A percentile compares a stretch with the other conserved stretches of the same genome.
phyloP scores from a whole-genome alignment of 2,329 filamentous ascomycete species.

The Ophiocordyceps camponoti-saundersi region DNA sequence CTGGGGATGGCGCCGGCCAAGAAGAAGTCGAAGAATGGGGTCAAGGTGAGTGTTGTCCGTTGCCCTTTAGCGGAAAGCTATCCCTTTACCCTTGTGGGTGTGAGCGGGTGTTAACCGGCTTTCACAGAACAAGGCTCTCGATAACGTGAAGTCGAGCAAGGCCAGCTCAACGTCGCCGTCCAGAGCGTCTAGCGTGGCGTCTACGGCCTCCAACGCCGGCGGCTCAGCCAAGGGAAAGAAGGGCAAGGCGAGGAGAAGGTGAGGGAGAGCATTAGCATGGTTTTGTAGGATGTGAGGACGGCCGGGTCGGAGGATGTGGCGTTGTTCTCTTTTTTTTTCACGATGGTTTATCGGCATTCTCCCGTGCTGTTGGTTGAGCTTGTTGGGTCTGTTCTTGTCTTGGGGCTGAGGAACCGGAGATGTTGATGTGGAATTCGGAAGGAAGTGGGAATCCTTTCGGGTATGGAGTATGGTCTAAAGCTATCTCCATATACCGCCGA shows the following conservation, averaged over 20 bases:
- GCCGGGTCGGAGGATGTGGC: background rate
- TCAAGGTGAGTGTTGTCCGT: conserved; percentile 49
- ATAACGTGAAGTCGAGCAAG: conserved; percentile 72
- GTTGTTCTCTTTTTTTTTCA: background rate
- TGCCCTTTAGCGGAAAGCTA: background rate
- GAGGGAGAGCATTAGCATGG: background rate
- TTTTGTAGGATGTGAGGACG: background rate
- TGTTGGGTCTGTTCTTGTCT: background rate
- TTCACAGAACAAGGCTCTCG: conserved; percentile 75
- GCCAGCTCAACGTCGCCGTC: conserved; percentile 62
- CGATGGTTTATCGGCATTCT: background rate
- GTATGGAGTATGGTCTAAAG: too few relatives aligned
- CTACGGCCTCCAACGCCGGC: conserved; percentile 39
- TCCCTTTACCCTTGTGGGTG: background rate
- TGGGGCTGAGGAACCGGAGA: background rate
- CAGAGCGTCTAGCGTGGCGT: conserved; percentile 75
- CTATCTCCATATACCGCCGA: too few relatives aligned
- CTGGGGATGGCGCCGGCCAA: conserved; percentile 71
- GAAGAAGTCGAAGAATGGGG: conserved; percentile 83
- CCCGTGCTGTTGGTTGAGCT: background rate
- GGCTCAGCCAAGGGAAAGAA: conserved; percentile 35
- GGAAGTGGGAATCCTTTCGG: too few relatives aligned
- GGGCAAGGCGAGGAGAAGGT: conserved; percentile 14
- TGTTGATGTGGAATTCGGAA: too few relatives aligned
- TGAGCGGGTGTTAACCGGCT: background rate